Base-by-base conservation (phyloP, 2,329 filamentous ascomycete genomes). In the Lecanosticta acicola region DNA sequence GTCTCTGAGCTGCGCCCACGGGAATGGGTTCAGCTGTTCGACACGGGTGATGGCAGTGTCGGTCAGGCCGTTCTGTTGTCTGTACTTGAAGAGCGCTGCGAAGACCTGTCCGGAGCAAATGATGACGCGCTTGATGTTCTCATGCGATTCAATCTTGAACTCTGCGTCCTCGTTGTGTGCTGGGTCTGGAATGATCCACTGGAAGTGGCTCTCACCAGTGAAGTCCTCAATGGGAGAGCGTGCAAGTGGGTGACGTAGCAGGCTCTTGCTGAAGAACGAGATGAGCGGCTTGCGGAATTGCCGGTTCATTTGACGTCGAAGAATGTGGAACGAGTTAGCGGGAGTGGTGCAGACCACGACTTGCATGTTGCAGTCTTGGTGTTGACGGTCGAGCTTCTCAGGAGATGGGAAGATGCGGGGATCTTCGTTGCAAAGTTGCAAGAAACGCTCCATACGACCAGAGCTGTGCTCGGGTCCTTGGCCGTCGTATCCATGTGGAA, bases 301-400 rank as follows among this genome's bases (percentile, higher is more conserved):
- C 64, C 93, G 83, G 78, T 97, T 90, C 83, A 98, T 95, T 75
- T 98, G 93, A 71, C 93, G 83, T 67, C 93, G 86, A 54, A 98
- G 80, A 58, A 93, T 83, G 72, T 98, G 93, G 84, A 98, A 98
- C 67, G 94, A 71, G 71, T 98, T 98, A 56, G 91, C 80, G 20
- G 93, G 93, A 38, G 85, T 87, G n/a, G 93, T 98, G 81, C 94
- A 90, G 77, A 93, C 95, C 45, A 84, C 89, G 67, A 98, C 85
- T 74, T 98, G 93, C 83, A 98, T 94, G 75, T 98, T 98, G 78
- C 89, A 95, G 73, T 98, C 93, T 74, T 98, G 93, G 75, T 98
- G 93, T 72, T 97, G 93, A 59, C 93, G 88, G 45, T 94, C 84
- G 50, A 97, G 81, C 77, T 93, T 96, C 57, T 95, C 89, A 24